Base-by-base conservation (phyloP, 306 rosid species). In the Quercus berberidifolia region DNA sequence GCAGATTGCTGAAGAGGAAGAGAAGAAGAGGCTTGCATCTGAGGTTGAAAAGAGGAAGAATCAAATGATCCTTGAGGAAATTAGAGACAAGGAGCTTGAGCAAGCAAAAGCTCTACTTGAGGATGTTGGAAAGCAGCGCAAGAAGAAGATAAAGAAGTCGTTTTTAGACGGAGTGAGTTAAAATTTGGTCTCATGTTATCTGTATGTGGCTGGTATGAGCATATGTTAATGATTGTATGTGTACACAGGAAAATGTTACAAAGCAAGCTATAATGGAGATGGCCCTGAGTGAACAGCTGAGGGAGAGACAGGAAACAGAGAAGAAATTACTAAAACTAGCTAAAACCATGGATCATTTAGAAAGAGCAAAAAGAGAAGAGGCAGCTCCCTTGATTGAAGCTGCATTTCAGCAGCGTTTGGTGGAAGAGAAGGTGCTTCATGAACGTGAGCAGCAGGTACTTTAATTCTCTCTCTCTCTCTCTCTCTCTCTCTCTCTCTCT, bases 341-440 rank as follows among this genome's bases (percentile, higher is more conserved):
- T 3, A 96, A 93, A 74, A 91, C 96, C 7, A 96, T 96, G 99
- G 99, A 96, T 84, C 76, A 89, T 84, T 77, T 89, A 73, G 99
- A 96, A 82, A 91, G 99, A 77, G 99, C 99, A 5, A 96, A 91
- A 85, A 87, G 99, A 80, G 99, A 96, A 79, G 99, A 90, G 81
- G 90, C 96, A 13, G 97, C 98, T 69, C 87, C 98, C 1, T 74
- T 93, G 74, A 91, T 96, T 88, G 97, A 91, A 81, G 97, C 97
- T 81, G 90, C 93, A 2, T 93, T 85, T 89, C 94, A 90, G 77
- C 87, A 88, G 65, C 97, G 93, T 58, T 73, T 91, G 56, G 96
- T 90, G 28, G 96, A 93, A 88, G 99, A 96, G 83, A 89, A 86
- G 82, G 43, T 80, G 63, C 90, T 93, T 77, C 94, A 96, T 79